Conservation (phyloP, 1,284 basidiomycete genomes). For the Leccinum ponderosum region DNA sequence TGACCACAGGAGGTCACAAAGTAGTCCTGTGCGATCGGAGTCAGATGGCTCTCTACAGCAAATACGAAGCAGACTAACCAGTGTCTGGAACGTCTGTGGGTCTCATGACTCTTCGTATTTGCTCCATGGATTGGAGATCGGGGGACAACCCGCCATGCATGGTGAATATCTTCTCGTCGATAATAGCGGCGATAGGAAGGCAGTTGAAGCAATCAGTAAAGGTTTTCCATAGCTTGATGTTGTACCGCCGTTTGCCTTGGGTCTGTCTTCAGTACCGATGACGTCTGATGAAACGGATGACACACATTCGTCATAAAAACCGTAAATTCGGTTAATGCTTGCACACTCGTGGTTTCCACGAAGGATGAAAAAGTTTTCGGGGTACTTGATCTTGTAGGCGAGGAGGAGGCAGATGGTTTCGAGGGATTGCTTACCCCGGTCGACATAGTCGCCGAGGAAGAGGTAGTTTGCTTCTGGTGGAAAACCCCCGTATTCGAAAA, state of each 20-base stretch:
- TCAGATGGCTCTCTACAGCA: slow-evolving; percentile 12
- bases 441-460: slow-evolving; percentile 95
- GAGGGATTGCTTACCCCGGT: slow-evolving; percentile 92
- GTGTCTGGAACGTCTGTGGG: slow-evolving; percentile 99
- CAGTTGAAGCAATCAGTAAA: slow-evolving; percentile 98
- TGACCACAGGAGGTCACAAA: slow-evolving; percentile 98
- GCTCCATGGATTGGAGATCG: slow-evolving; percentile 99
- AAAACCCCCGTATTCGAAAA: slow-evolving; percentile 95
- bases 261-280: slow-evolving; percentile 10
- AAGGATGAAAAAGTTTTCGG: slow-evolving; percentile 96
- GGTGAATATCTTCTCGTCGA: slow-evolving; percentile 97
- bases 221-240: slow-evolving; percentile 98
- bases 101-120: slow-evolving; percentile 98
- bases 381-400: slow-evolving; percentile 98
- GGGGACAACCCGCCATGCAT: slow-evolving; percentile 94
- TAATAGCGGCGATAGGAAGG: slow-evolving; percentile 93
- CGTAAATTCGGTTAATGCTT: slow-evolving; percentile 94
- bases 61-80: slow-evolving; percentile 51
- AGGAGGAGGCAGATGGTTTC: slow-evolving; percentile 92
- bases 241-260: slow-evolving; percentile 93
- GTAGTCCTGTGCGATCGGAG: slow-evolving; percentile 57
- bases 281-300: slow-evolving; percentile 17
- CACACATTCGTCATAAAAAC: slow-evolving; percentile 96
- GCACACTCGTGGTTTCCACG: slow-evolving; percentile 95
- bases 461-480: slow-evolving; percentile 96